phyloP scores from a whole-genome alignment of 306 rosid species.

The Prinsepia uniflora region DNA sequence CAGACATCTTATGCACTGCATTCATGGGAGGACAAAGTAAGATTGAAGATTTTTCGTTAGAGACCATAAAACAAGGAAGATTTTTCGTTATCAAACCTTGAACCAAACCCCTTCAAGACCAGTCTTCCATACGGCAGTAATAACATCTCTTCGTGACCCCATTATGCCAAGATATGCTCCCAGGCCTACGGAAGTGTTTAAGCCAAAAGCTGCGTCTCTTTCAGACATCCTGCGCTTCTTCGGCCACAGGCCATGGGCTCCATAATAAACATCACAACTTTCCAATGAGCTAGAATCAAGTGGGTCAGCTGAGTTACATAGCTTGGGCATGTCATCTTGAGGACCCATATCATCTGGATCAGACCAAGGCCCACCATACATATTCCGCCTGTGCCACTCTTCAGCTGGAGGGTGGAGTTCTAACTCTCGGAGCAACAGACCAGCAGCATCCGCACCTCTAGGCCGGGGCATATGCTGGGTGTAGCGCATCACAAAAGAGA shows the following conservation, averaged over 20 bases:
- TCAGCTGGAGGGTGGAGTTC: conserved; percentile 97
- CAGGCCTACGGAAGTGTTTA: conserved; percentile 88
- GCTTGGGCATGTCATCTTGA: conserved; percentile 58
- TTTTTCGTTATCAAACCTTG: conserved; percentile 56
- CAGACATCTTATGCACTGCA: conserved; percentile 96
- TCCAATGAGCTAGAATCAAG: conserved; percentile 61
- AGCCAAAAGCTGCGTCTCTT: conserved; percentile 99
- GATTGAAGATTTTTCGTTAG: conserved; percentile 17
- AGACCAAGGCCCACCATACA: conserved; percentile 87
- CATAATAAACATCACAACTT: conserved; percentile 49
- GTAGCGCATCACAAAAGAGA: conserved; percentile 3
- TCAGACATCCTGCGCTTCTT: conserved; percentile 98
- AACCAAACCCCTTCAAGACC: conserved; percentile 99
- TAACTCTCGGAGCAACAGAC: conserved; percentile 84
- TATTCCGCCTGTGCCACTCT: conserved; percentile 90
- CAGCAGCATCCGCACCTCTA: conserved; percentile 95
- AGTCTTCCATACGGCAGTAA: conserved; percentile 91
- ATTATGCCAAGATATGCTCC: conserved; percentile 97
- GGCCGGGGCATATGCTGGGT: conserved; percentile 90
- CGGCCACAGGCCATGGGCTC: conserved; percentile 82
- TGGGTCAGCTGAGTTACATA: conserved; percentile 48
- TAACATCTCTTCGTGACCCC: conserved; percentile 99
- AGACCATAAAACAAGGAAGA: conserved; percentile 9
- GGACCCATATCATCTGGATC: conserved; percentile 57
- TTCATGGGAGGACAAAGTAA: conserved; percentile 9